phyloP scores from a whole-genome alignment of 352 stramenopile species.

The Phytophthora cryptogea region DNA sequence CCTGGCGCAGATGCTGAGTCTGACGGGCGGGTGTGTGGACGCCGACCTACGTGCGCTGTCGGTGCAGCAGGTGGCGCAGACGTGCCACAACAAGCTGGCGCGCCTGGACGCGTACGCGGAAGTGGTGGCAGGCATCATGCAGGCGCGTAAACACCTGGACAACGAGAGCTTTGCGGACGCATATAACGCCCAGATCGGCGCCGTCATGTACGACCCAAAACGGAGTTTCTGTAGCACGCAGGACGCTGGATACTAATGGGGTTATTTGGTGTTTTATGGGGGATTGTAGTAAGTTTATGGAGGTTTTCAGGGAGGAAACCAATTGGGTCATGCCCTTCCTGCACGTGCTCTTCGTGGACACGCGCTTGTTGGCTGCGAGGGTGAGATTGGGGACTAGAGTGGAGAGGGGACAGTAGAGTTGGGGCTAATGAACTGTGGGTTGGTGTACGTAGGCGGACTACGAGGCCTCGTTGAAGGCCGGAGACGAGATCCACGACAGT shows the following conservation, averaged over 20 bases:
- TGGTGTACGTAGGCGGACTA: conserved; percentile 53
- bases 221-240: neutral
- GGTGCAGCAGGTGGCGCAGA: conserved; percentile 53
- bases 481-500: conserved; percentile 79
- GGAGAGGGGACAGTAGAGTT: neutral
- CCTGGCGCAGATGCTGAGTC: conserved; percentile 60
- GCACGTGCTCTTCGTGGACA: conserved; percentile 82
- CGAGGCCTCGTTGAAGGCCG: conserved; percentile 61
- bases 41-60: conserved; percentile 56
- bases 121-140: conserved; percentile 62
- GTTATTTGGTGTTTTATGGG: conserved; percentile 2
- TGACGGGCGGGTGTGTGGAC: conserved; percentile 34
- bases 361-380: conserved; percentile 65
- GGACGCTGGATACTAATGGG: neutral
- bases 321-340: conserved; percentile 88
- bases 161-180: conserved; percentile 51
- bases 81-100: conserved; percentile 58
- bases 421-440: conserved; percentile 5
- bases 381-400: conserved; percentile 26
- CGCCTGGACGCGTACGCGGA: conserved; percentile 62
- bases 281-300: conserved; percentile 80
- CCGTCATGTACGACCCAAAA: conserved; percentile 56
- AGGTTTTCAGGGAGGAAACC: conserved; percentile 81
- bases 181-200: conserved; percentile 68
- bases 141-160: conserved; percentile 66